These are phyloP conservation scores for Aureobasidium zeae DNA, from an alignment of 2,329 filamentous ascomycete genomes.

Conservation along the genomic window DNA sequence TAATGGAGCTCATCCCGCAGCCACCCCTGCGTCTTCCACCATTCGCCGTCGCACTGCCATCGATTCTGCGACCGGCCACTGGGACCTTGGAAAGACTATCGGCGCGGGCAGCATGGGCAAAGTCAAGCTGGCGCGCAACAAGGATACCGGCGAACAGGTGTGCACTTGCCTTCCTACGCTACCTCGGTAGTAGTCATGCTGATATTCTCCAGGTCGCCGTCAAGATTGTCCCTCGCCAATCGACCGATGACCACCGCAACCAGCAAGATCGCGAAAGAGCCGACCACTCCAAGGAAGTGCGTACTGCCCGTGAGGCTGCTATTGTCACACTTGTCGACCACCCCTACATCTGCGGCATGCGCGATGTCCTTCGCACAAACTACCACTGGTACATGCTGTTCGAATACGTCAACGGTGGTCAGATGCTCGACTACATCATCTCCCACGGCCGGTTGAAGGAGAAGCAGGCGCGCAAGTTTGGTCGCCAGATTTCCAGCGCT, in stretches of 20 bases:
- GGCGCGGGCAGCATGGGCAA: constrained; percentile 98
- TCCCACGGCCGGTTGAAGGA: constrained; percentile 96
- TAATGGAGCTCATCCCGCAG: constrained; percentile 22
- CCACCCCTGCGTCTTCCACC: constrained; percentile 18
- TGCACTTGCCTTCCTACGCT: constrained; percentile 1
- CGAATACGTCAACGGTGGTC: constrained; percentile 95
- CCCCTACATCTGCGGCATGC: constrained; percentile 90
- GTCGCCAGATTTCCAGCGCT: constrained; percentile 90
- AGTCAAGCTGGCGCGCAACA: constrained; percentile 87
- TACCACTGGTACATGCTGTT: constrained; percentile 99
- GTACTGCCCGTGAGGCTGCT: constrained; percentile 88
- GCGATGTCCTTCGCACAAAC: constrained; percentile 88
- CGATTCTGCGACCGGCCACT: constrained; percentile 81
- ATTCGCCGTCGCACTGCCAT: constrained; percentile 65
- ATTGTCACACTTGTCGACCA: constrained; percentile 92
- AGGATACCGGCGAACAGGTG: constrained; percentile 85
- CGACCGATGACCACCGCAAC: constrained; percentile 70
- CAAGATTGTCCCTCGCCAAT: constrained; percentile 90
- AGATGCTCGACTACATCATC: constrained; percentile 99
- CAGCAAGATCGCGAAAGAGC: constrained; percentile 73
- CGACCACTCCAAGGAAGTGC: constrained; percentile 92
- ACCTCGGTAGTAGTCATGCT: not conserved
- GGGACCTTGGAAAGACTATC: constrained; percentile 92
- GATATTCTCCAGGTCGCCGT: constrained; percentile 63
- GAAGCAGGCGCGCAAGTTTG: constrained; percentile 96